Evolutionary conservation across 23 red algal species (phyloP).

Genomic region (Gracilaria vermiculophylla): DNA sequence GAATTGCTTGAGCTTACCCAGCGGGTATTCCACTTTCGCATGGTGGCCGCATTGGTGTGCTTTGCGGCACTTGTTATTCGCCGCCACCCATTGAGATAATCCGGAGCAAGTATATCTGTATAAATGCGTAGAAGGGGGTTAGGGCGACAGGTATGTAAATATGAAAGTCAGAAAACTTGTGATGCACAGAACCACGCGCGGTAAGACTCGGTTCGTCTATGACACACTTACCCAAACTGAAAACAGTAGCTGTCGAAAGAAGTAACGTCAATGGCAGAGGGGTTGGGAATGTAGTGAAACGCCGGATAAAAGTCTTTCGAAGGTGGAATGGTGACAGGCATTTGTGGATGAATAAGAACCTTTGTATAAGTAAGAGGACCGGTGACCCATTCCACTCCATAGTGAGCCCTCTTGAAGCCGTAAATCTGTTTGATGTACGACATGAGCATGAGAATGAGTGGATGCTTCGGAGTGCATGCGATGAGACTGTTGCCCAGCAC

Average conservation of each 20-base stretch:
- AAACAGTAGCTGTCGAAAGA: slow-evolving; percentile 63
- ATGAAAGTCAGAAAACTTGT: not conserved
- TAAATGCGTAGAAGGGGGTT: not conserved
- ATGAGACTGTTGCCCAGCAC: slow-evolving; percentile 76
- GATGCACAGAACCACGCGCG: not conserved
- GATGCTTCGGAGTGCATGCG: slow-evolving; percentile 69
- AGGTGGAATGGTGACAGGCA: slow-evolving; percentile 66
- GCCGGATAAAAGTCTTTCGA: slow-evolving; percentile 65
- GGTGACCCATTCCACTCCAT: slow-evolving; percentile 84
- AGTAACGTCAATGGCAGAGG: slow-evolving; percentile 66
- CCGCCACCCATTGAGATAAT: slow-evolving; percentile 59
- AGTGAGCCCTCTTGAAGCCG: slow-evolving; percentile 55
- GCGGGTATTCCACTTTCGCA: slow-evolving; percentile 26
- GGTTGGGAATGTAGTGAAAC: slow-evolving; percentile 75
- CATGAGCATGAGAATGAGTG: slow-evolving; percentile 68
- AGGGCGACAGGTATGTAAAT: not conserved
- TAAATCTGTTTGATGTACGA: slow-evolving; percentile 68
- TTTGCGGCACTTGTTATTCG: slow-evolving; percentile 63
- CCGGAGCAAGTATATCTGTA: slow-evolving; percentile 69
- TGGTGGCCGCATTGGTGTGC: slow-evolving; percentile 54
- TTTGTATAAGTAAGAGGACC: slow-evolving; percentile 74
- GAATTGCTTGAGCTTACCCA: slow-evolving; percentile 59
- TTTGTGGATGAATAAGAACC: slow-evolving; percentile 49
- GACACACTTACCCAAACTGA: slow-evolving; percentile 69
- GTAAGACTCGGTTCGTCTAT: not conserved